Conservation (phyloP, 1,284 basidiomycete genomes). For the Crucibulum parvulum region DNA sequence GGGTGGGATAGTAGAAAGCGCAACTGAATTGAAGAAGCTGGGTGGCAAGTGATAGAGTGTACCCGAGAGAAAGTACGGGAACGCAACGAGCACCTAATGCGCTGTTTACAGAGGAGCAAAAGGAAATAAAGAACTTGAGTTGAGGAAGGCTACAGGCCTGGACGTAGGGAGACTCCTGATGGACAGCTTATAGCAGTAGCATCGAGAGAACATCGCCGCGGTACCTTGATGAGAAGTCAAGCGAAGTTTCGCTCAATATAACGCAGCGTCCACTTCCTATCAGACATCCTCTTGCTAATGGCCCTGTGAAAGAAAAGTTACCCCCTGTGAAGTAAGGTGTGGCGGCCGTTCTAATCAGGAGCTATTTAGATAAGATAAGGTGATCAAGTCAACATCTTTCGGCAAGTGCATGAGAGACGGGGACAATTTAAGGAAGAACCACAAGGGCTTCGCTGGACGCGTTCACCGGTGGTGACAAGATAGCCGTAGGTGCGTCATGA, state of each 20-base stretch:
- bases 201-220: too few species aligned
- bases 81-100: not conserved
- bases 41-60: not conserved
- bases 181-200: too few species aligned
- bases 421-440: not conserved
- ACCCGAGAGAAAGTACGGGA: not conserved
- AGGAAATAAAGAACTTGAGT: not conserved
- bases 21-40: conserved; percentile 1
- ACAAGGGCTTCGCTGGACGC: not conserved
- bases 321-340: too few species aligned
- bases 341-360: too few species aligned
- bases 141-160: not conserved
- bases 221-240: too few species aligned
- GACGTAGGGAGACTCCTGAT: too few species aligned
- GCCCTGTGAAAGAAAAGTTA: too few species aligned
- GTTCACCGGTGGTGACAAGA: not conserved
- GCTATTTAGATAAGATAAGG: not conserved
- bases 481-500: not conserved
- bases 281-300: too few species aligned
- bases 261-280: too few species aligned
- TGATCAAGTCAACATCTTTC: not conserved
- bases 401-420: not conserved
- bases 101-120: not conserved
- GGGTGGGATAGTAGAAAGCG: not conserved
- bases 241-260: too few species aligned